Conservation (phyloP, 768 basidiomycete genomes). For the Suillus spraguei region DNA sequence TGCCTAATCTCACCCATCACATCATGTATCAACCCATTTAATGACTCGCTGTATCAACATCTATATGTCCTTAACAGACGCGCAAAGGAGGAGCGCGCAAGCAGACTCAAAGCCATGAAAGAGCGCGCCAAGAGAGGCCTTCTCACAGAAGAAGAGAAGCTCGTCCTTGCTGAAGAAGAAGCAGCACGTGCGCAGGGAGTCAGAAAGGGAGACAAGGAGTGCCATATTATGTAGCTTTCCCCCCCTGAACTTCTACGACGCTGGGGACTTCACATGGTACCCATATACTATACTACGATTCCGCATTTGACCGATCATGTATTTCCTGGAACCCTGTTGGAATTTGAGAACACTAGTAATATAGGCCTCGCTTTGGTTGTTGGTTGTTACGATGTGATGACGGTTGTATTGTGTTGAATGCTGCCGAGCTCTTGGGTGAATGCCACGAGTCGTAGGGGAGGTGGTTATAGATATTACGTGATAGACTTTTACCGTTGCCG, state of each 20-base stretch:
- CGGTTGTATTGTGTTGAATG: no score
- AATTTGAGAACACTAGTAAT: not conserved
- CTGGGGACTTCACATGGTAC: not conserved
- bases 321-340: not conserved
- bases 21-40: not conserved
- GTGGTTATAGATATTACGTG: no score
- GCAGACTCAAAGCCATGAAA: constrained; percentile 42
- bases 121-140: constrained; percentile 2
- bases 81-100: constrained; percentile 74
- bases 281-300: not conserved
- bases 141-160: constrained; percentile 8
- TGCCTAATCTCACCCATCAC: constrained; percentile 46
- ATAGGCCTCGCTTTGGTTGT: not conserved
- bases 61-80: constrained; percentile 46
- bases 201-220: constrained; percentile 17
- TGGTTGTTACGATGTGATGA: not conserved
- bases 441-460: no score
- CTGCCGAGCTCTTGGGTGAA: no score
- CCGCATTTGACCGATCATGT: not conserved
- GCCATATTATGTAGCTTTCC: not conserved
- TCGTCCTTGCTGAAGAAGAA: not conserved
- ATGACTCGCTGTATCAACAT: constrained; percentile 24
- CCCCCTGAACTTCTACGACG: not conserved
- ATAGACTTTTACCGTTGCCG: no score
- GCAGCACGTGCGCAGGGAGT: not conserved